Evolutionary conservation across 345 rosid genomes (phyloP), one percentile per base, ranked within the genome.

Genomic region (Citrus trifoliata): DNA sequence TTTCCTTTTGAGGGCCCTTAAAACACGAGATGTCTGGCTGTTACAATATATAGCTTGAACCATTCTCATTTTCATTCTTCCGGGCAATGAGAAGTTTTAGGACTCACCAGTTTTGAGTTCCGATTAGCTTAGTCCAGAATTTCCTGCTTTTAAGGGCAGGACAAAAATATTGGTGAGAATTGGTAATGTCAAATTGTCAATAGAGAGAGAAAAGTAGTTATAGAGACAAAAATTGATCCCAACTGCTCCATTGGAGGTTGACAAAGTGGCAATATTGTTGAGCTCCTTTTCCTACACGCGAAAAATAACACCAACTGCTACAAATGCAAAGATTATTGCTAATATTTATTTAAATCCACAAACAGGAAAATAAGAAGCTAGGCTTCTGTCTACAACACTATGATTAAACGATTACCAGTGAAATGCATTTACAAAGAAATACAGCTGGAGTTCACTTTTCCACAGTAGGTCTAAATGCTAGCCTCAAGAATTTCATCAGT

Each of bases 191-290:
- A 35, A 66, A 35, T 55, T 80, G 74, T 76, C 56, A 61, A 74
- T 22, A 62, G 69, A 70, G 67, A 79, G 72, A 70, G 70, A 78
- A 75, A 55, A 42, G 84, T 69, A 77, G 83, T 76, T 81, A 65
- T 9, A 82, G 69, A 79, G 82, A 66, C 85, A 73, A 55, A 76
- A 85, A 77, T 37, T 74, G 42, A 37, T 68, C 70, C 74, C 84
- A 89, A 86, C 91, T 88, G 84, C 93, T 74, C 85, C 87, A 79
- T 74, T 74, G 79, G 71, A 67, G 83, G 76, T 89, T 86, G 89
- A 84, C 80, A 67, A 80, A 70, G 62, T 60, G 75, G 78, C 78
- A 77, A 82, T 73, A 74, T 79, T 77, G 89, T 83, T 88, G 92
- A 84, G 83, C 95, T 84, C 65, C 89, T 88, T 79, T 80, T 80